Evolutionary conservation across 805 yeast genomes (phyloP), one percentile per base, ranked within the genome.

Genomic region (Starmera caribaea): DNA sequence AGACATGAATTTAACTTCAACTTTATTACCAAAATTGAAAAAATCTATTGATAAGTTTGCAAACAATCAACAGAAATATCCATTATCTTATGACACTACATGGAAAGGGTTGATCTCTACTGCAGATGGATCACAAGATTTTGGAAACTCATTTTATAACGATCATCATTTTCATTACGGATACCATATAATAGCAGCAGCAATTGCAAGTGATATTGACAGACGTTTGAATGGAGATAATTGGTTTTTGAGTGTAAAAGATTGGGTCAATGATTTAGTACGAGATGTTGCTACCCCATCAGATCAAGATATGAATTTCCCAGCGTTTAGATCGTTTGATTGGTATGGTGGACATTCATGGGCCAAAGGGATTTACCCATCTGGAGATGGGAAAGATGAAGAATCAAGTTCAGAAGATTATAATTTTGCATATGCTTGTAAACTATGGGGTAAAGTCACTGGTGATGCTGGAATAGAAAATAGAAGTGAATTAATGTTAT

Each of bases 151-250:
- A 1, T 73, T 69, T 54, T 81, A 79, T 56, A 81, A 80, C 51
- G 87, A 81, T 51, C 89, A 81, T 56, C 87, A 81, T 55, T 80
- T 79, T 65, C 87, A 81, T 55, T 81, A 81, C 48, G 84, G 85
- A 12, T 81, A 81, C 51, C 85, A 79, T 54, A 69, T 81, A 28
- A 79, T 80, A 49, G 82, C 89, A 2, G 75, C 79, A 38, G 84
- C 88, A 3, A 65, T 81, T 21, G 57, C 76, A 6, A 80, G 75
- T 4, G 63, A 69, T 38, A 71, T 80, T 30, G 87, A 80, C 49
- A 51, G 45, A 36, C 64, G 64, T 43, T 44, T 63, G 39, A 45
- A 47, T 16, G 66, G 73, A 16, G 77, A 78, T 36, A 54, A 66
- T 8, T 79, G 85, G 84, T 66, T 76, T 6, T 56, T 60, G 26